Percentiles rank a stretch among this genome's conserved stretches.
These are phyloP conservation scores for Hibiscus tridactylites DNA, from an alignment of 345 rosid genomes.

Conservation along the genomic window DNA sequence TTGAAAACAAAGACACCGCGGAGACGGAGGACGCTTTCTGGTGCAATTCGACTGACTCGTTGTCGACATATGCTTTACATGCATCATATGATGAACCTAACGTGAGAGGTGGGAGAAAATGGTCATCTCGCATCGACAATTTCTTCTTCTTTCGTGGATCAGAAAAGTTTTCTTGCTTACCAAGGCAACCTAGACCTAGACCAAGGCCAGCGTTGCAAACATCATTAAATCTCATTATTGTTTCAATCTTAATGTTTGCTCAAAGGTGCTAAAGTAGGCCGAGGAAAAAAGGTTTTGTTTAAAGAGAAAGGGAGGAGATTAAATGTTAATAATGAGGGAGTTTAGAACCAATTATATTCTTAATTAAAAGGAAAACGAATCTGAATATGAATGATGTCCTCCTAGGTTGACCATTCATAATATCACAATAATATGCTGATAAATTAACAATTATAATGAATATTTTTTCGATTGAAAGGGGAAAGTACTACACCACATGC, in stretches of 20 bases:
- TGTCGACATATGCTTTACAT: conserved; percentile 9
- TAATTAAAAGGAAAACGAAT: conserved; percentile 15
- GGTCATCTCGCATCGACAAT: conserved; percentile 21
- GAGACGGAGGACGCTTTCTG: conserved; percentile 20
- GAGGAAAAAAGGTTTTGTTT: background rate
- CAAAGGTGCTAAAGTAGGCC: background rate
- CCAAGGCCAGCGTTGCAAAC: conserved; percentile 26
- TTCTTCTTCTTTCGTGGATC: conserved; percentile 15
- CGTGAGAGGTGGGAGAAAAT: conserved; percentile 31
- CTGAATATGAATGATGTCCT: conserved; percentile 4
- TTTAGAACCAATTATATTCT: conserved; percentile 13
- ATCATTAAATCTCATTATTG: conserved; percentile 23
- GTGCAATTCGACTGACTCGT: conserved; percentile 2
- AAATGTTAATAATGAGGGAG: background rate
- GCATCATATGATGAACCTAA: conserved; percentile 26
- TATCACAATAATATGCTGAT: no score
- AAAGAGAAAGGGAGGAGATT: background rate
- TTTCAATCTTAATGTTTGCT: background rate
- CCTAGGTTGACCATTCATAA: no score
- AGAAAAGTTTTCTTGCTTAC: background rate
- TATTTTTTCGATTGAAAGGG: no score
- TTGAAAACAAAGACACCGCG: conserved; percentile 29
- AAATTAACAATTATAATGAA: no score
- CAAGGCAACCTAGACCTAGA: conserved; percentile 20
- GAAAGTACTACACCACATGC: no score